phyloP scores from a whole-genome alignment of 2,329 filamentous ascomycete genomes.

The Pseudogymnoascus sp. region DNA sequence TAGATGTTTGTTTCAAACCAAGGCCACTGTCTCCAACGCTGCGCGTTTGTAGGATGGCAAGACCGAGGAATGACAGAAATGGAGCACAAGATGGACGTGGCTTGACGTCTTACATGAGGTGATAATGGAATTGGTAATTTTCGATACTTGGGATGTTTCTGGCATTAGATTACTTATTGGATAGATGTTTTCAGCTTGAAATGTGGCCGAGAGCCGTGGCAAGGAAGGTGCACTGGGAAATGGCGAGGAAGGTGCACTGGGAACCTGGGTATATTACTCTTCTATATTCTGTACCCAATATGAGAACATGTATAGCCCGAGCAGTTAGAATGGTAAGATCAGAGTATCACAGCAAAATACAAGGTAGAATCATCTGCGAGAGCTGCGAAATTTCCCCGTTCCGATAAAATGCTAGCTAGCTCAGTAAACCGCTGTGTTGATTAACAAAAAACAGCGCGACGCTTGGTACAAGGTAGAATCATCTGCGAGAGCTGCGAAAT shows the following conservation, averaged over 20 bases:
- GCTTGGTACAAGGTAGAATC: background rate
- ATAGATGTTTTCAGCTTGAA: too few relatives aligned
- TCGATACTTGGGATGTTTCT: background rate
- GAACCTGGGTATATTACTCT: too few relatives aligned
- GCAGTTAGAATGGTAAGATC: background rate
- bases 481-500: background rate
- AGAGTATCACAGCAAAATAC: background rate
- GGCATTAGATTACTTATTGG: too few relatives aligned
- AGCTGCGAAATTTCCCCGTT: background rate
- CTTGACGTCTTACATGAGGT: background rate
- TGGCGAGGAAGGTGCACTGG: too few relatives aligned
- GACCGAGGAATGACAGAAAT: background rate
- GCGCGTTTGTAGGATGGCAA: background rate
- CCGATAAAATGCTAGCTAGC: background rate
- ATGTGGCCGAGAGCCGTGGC: too few relatives aligned
- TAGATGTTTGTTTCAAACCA: background rate
- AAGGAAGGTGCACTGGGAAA: too few relatives aligned
- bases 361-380: background rate
- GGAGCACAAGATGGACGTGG: background rate
- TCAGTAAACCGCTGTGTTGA: background rate
- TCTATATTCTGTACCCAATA: too few relatives aligned
- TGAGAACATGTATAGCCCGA: background rate
- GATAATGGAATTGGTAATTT: background rate
- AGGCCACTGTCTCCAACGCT: background rate
- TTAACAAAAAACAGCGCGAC: background rate